A percentile compares a stretch with the other conserved stretches of the same genome.
Conservation (phyloP, 805 yeast species). For the Spencermartinsiella europaea region DNA sequence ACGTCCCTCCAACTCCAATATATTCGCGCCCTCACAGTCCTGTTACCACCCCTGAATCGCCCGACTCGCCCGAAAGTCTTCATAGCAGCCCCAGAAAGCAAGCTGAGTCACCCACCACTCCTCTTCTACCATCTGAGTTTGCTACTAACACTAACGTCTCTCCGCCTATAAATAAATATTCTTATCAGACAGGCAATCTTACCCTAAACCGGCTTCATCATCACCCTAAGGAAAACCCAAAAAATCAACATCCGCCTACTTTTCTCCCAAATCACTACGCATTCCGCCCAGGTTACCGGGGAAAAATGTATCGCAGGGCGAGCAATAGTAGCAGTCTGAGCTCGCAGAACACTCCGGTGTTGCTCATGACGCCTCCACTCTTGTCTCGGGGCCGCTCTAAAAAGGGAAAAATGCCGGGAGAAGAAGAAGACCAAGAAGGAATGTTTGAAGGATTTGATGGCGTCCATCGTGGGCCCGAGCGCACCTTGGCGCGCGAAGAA, state of each 20-base stretch:
- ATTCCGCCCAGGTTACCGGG: neutral
- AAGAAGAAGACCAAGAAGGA: slow-evolving; percentile 3
- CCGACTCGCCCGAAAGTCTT: too few species aligned
- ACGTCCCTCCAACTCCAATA: too few species aligned
- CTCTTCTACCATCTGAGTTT: neutral
- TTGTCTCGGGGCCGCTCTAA: slow-evolving; percentile 6
- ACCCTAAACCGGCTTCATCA: neutral
- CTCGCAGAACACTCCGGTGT: slow-evolving; percentile 5
- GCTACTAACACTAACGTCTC: neutral
- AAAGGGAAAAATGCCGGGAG: neutral
- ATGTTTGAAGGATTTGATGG: slow-evolving; percentile 22
- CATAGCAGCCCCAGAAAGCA: neutral
- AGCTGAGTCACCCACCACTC: neutral
- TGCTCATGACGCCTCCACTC: slow-evolving; percentile 16
- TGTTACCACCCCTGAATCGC: too few species aligned
- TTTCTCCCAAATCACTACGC: neutral
- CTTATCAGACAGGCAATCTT: neutral
- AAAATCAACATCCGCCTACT: neutral
- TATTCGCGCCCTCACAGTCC: too few species aligned
- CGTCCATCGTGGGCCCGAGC: slow-evolving; percentile 11
- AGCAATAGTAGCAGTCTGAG: neutral
- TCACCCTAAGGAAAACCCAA: neutral
- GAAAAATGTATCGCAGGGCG: neutral
- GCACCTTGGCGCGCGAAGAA: neutral
- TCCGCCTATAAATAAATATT: neutral